Percentiles rank a stretch among this genome's conserved stretches.
These are phyloP conservation scores for Nadsonia starkeyi-henricii DNA, from an alignment of 1,139 yeast species.

Conservation along the genomic window DNA sequence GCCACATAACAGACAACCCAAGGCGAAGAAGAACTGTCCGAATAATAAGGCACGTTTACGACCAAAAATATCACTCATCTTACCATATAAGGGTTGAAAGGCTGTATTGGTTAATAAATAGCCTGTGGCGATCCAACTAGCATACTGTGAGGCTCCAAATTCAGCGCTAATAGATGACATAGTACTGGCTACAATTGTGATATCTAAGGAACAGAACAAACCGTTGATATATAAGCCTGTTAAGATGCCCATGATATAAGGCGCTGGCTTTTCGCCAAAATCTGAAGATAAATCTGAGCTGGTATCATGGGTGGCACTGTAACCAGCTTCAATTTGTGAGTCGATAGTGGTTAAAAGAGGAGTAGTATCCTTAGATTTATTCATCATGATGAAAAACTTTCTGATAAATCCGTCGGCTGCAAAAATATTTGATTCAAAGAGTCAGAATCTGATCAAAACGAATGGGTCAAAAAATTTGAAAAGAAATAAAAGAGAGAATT, in stretches of 20 bases:
- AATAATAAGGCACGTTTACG: conserved; percentile 41
- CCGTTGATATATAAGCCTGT: conserved; percentile 34
- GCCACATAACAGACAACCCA: conserved; percentile 46
- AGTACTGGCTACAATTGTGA: conserved; percentile 52
- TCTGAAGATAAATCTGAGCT: no score
- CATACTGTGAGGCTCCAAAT: conserved; percentile 36
- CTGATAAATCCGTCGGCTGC: no score
- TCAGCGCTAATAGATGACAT: conserved; percentile 52
- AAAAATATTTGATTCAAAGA: no score
- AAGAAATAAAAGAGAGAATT: no score
- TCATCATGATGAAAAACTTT: no score
- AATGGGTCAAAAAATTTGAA: no score
- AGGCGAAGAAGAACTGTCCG: conserved; percentile 33
- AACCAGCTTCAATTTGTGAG: no score
- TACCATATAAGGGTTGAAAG: conserved; percentile 72
- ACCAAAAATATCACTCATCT: conserved; percentile 76
- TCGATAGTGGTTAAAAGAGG: no score
- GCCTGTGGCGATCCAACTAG: conserved; percentile 50
- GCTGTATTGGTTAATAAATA: conserved; percentile 48
- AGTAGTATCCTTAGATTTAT: no score
- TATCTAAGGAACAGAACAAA: conserved; percentile 46
- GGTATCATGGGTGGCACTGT: no score
- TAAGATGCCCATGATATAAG: conserved; percentile 15
- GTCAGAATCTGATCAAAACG: no score
- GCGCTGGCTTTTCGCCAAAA: neutral